phyloP scores from a whole-genome alignment of 2,329 filamentous ascomycete species.

The Diaporthe capsici region DNA sequence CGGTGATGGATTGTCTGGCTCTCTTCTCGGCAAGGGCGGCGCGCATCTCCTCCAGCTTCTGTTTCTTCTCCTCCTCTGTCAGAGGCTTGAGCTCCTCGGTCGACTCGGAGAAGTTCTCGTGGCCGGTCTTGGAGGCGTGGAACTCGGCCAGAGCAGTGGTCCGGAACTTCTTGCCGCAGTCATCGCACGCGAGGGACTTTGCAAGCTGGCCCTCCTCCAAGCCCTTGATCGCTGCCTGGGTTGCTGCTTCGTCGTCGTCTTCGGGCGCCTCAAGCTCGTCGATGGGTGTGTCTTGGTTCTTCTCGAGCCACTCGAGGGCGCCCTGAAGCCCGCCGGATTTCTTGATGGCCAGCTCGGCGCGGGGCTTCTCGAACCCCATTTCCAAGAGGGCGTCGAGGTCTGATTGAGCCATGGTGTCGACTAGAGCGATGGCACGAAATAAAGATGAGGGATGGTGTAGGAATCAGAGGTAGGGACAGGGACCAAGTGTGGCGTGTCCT shows the following conservation, averaged over 20 bases:
- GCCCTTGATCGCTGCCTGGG: conserved; percentile 57
- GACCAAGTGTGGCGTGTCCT: conserved; percentile 34
- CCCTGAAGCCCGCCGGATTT: conserved; percentile 85
- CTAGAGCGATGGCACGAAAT: neutral
- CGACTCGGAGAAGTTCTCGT: conserved; percentile 92
- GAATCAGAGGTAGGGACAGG: conserved; percentile 33
- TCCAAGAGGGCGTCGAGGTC: conserved; percentile 75
- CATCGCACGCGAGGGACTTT: conserved; percentile 90
- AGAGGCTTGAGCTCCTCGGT: conserved; percentile 92
- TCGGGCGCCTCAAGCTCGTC: conserved; percentile 78
- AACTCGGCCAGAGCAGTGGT: conserved; percentile 87
- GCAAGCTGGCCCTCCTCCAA: conserved; percentile 80
- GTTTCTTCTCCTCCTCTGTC: conserved; percentile 91
- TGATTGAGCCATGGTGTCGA: conserved; percentile 65
- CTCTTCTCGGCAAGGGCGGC: conserved; percentile 81
- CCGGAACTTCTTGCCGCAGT: conserved; percentile 93
- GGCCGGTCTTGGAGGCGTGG: conserved; percentile 91
- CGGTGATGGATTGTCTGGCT: conserved; percentile 75
- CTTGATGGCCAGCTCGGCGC: conserved; percentile 87
- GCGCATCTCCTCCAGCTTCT: conserved; percentile 81
- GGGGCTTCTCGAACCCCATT: conserved; percentile 87
- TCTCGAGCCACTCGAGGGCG: conserved; percentile 94
- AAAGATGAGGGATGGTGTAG: neutral
- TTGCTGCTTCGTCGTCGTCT: conserved; percentile 57
- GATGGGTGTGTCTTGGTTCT: conserved; percentile 88